Percentiles rank a stretch among this genome's conserved stretches.
Conservation (phyloP, 225 moss, liverwort and hornwort genomes). For the Polytrichum formosum region DNA sequence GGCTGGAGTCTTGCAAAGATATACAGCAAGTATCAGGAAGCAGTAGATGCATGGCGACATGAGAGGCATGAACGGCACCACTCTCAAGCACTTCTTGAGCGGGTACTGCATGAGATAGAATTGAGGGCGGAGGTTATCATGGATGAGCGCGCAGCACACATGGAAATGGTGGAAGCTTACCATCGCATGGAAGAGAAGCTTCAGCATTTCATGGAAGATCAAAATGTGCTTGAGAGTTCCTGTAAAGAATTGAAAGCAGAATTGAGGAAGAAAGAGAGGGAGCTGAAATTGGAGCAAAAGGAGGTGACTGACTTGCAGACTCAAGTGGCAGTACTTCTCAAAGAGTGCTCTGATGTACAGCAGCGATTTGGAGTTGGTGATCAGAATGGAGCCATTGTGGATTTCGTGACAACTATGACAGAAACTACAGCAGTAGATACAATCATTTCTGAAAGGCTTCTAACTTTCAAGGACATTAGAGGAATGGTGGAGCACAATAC, state of each 20-base stretch:
- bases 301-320: constrained; percentile 90
- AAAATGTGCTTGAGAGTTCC: constrained; percentile 59
- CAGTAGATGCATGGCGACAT: constrained; percentile 98
- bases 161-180: constrained; percentile 80
- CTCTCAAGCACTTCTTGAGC: constrained; percentile 72
- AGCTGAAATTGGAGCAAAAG: constrained; percentile 76
- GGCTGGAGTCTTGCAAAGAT: constrained; percentile 95
- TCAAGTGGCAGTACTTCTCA: constrained; percentile 89
- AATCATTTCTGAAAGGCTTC: constrained; percentile 84
- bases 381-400: constrained; percentile 67
- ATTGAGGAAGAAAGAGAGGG: constrained; percentile 88
- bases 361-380: constrained; percentile 82
- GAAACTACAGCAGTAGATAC: constrained; percentile 73
- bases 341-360: constrained; percentile 90
- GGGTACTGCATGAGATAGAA: constrained; percentile 94
- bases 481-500: constrained; percentile 99
- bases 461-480: constrained; percentile 89
- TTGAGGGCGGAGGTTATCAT: constrained; percentile 85
- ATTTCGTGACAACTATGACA: constrained; percentile 46
- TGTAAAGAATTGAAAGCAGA: constrained; percentile 95
- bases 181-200: constrained; percentile 87
- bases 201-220: constrained; percentile 76
- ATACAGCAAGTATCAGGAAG: constrained; percentile 98
- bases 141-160: constrained; percentile 90
- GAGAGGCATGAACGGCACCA: constrained; percentile 92